phyloP scores from a whole-genome alignment of 1,139 yeast genomes.

The Yarrowia galli region DNA sequence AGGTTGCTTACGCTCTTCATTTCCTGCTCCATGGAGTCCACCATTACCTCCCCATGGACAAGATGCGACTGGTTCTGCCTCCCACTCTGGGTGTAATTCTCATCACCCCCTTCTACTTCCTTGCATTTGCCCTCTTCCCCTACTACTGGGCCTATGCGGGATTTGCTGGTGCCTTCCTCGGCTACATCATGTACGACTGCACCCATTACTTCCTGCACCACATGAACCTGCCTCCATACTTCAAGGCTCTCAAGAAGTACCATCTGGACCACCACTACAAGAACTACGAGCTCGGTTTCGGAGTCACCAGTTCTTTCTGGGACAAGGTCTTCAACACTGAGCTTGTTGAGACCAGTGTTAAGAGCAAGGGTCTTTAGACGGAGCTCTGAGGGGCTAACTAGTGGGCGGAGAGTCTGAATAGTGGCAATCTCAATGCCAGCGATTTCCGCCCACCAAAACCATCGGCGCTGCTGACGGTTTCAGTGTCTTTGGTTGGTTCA shows the following conservation, averaged over 20 bases:
- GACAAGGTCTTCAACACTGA: constrained; percentile 85
- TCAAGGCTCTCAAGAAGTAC: constrained; percentile 81
- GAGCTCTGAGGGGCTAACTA: too few species aligned
- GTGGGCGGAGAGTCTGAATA: too few species aligned
- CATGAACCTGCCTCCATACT: constrained; percentile 72
- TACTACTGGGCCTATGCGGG: constrained; percentile 65
- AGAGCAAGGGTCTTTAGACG: constrained; percentile 37
- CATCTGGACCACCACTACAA: constrained; percentile 98
- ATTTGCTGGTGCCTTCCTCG: constrained; percentile 94
- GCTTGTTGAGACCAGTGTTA: constrained; percentile 49
- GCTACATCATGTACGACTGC: constrained; percentile 88
- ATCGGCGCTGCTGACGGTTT: not conserved
- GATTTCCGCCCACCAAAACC: too few species aligned
- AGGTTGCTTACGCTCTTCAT: constrained; percentile 76
- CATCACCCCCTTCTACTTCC: constrained; percentile 65
- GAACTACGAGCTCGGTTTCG: constrained; percentile 94
- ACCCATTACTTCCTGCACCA: constrained; percentile 93
- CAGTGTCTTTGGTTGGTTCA: too few species aligned
- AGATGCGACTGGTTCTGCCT: constrained; percentile 90
- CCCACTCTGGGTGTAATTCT: constrained; percentile 76
- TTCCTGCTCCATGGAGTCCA: constrained; percentile 95
- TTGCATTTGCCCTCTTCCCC: constrained; percentile 67
- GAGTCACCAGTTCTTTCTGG: constrained; percentile 95
- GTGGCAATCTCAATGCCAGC: too few species aligned
- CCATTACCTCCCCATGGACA: constrained; percentile 97